phyloP scores from a whole-genome alignment of 768 basidiomycete species.

The Lentinula sp. region DNA sequence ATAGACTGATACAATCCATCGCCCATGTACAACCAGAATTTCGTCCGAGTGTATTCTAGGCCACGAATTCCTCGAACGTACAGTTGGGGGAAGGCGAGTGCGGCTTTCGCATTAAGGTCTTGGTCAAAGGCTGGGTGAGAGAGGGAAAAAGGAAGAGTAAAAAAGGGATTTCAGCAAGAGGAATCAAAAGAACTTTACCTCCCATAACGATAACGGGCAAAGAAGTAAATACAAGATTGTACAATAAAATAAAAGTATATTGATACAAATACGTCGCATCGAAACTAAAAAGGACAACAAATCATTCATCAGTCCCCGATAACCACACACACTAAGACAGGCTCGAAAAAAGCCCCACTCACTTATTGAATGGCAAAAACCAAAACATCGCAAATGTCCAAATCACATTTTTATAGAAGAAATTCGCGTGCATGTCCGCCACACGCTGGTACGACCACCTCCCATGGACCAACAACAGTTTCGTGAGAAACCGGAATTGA shows the following conservation, averaged over 20 bases:
- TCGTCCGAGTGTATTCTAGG: slow-evolving; percentile 83
- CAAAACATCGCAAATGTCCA: slow-evolving; percentile 95
- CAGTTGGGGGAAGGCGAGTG: slow-evolving; percentile 90
- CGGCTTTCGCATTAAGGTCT: slow-evolving; percentile 86
- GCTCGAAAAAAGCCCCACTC: slow-evolving; percentile 15
- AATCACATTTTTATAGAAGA: slow-evolving; percentile 98
- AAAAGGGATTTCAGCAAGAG: slow-evolving; percentile 3
- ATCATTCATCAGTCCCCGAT: slow-evolving; percentile 10
- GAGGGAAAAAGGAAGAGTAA: slow-evolving; percentile 4
- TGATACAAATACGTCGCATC: slow-evolving; percentile 94
- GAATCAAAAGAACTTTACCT: slow-evolving; percentile 38
- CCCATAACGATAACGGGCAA: slow-evolving; percentile 89
- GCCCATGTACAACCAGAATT: slow-evolving; percentile 94
- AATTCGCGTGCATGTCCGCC: slow-evolving; percentile 95
- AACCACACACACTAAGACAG: not conserved
- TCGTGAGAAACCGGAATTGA: slow-evolving; percentile 91
- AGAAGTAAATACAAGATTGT: slow-evolving; percentile 90
- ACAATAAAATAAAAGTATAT: slow-evolving; percentile 89
- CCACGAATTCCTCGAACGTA: slow-evolving; percentile 93
- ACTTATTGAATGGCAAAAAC: slow-evolving; percentile 88
- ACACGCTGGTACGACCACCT: slow-evolving; percentile 96
- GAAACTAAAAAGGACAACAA: slow-evolving; percentile 48
- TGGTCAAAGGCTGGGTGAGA: slow-evolving; percentile 79
- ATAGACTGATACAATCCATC: slow-evolving; percentile 93
- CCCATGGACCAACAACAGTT: slow-evolving; percentile 88